Conservation (phyloP, 2,329 filamentous ascomycete species). For the Monosporascus sp. region DNA sequence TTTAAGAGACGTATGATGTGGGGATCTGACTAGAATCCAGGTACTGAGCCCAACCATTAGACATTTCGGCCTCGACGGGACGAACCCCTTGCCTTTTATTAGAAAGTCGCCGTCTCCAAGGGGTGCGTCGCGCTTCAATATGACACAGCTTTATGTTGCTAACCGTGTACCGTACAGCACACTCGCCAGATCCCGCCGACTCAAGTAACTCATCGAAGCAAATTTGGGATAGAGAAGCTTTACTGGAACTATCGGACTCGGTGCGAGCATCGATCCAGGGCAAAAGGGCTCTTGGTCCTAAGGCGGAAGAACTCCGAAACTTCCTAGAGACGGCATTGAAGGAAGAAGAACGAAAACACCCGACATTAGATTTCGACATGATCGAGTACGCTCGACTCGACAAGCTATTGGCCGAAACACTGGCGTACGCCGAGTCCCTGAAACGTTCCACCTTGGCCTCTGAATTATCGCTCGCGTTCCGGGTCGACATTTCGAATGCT, state of each 20-base stretch:
- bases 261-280: conserved; percentile 31
- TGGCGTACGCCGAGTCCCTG: conserved; percentile 33
- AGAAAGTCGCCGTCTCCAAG: conserved; percentile 15
- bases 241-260: conserved; percentile 38
- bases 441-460: conserved; percentile 23
- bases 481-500: conserved; percentile 30
- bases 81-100: conserved; percentile 11
- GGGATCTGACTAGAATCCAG: conserved; percentile 8
- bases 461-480: conserved; percentile 24
- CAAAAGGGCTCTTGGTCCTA: conserved; percentile 25
- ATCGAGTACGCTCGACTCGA: conserved; percentile 31
- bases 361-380: conserved; percentile 32
- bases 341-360: conserved; percentile 31
- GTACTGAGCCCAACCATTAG: conserved; percentile 23
- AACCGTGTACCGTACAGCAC: conserved; percentile 3
- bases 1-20: neutral
- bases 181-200: conserved; percentile 7
- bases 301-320: conserved; percentile 30
- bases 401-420: conserved; percentile 38
- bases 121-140: conserved; percentile 12
- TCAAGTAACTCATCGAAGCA: conserved; percentile 14
- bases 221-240: conserved; percentile 11
- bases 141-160: neutral
- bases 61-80: conserved; percentile 24
- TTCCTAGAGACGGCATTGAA: conserved; percentile 34